A percentile compares a stretch with the other conserved stretches of the same genome.
Evolutionary conservation across 352 stramenopile species (phyloP).

Genomic region (Phytopythium mirpurense): DNA sequence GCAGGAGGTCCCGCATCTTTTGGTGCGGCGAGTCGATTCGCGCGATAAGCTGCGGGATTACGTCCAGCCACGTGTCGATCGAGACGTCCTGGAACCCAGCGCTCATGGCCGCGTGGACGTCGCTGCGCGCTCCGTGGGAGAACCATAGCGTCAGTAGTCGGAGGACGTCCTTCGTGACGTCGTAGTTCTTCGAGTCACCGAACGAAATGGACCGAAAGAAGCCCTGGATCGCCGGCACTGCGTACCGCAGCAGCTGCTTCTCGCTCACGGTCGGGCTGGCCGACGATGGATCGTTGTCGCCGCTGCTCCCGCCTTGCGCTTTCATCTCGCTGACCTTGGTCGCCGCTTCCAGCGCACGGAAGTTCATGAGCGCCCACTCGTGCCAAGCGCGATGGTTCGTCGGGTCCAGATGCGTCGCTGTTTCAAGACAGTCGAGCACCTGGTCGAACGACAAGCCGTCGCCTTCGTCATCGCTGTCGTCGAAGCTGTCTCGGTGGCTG

Average conservation of each 20-base stretch:
- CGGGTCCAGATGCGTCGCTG: slow-evolving; percentile 74
- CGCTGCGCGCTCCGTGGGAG: slow-evolving; percentile 90
- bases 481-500: slow-evolving; percentile 1
- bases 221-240: slow-evolving; percentile 93
- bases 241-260: slow-evolving; percentile 66
- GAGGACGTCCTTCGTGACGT: slow-evolving; percentile 96
- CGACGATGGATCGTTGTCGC: not conserved
- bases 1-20: slow-evolving; percentile 76
- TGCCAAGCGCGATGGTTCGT: slow-evolving; percentile 98
- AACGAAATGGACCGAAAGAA: slow-evolving; percentile 98
- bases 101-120: slow-evolving; percentile 82
- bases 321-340: slow-evolving; percentile 23
- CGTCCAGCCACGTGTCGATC: slow-evolving; percentile 98
- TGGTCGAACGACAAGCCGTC: slow-evolving; percentile 42
- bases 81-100: slow-evolving; percentile 91
- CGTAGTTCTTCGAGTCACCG: slow-evolving; percentile 89
- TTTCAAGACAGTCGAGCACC: slow-evolving; percentile 77
- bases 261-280: slow-evolving; percentile 18
- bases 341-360: slow-evolving; percentile 72
- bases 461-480: slow-evolving; percentile 7
- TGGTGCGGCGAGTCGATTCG: slow-evolving; percentile 81
- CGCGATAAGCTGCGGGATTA: slow-evolving; percentile 98
- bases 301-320: not conserved
- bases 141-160: slow-evolving; percentile 99
- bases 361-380: slow-evolving; percentile 98